Base-by-base conservation (phyloP, 306 rosid species). In the Abrus pulchellus region DNA sequence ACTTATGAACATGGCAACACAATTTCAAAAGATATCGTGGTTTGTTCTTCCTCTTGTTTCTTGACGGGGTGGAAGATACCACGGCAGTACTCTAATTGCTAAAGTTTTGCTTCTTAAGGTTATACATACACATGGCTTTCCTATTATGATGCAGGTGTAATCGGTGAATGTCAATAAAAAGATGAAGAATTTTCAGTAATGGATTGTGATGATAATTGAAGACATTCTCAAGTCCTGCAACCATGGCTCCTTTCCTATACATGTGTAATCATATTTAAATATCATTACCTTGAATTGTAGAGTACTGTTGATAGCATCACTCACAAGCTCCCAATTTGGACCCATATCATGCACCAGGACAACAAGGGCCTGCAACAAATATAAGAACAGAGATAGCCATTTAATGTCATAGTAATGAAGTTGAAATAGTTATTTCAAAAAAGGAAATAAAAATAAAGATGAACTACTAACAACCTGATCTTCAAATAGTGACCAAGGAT, bases 271-370 rank as follows among this genome's bases (percentile, higher is more conserved):
- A 75, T 64, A 71, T 34, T 20, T 49, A 61, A 1, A 57, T 3
- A 76, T 27, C 56, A 71, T 74, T 84, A 96, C 99, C 98, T 93
- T 93, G 56, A 96, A 88, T 66, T 93, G 99, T 78, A 96, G 84
- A 33, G 94, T 89, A 77, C 92, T 90, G 82, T 92, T 96, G 79
- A 96, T 88, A 64, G 96, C 97, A 86, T 96, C 99, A 55, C 98
- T 92, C 57, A 96, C 87, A 55, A 96, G 93, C 93, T 96, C 99
- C 99, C 99, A 96, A 74, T 96, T 96, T 30, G 93, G 99, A 76
- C 99, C 99, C 99, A 96, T 91, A 84, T 96, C 99, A 82, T 96
- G 99, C 57, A 93, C 99, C 72, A 93, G 88, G 64, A 96, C 99
- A 87, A 96, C 98, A 84, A 96, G 98, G 76, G 98, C 99, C 90